Evolutionary conservation across 2,329 filamentous ascomycete genomes (phyloP), one percentile per base, ranked within the genome.

Genomic region (Corinectria fuckeliana): DNA sequence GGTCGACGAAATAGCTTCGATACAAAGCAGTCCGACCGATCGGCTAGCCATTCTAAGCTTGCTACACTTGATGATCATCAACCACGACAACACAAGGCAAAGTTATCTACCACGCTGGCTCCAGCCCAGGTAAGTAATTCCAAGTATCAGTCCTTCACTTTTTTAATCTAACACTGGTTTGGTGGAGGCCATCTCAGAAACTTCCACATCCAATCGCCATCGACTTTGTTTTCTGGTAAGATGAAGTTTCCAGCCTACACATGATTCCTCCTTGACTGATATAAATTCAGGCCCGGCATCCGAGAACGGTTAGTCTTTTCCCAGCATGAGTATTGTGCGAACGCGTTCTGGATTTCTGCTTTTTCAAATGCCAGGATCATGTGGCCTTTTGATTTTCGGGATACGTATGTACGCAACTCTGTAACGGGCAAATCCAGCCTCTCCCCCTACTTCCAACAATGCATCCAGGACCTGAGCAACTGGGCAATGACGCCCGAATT

Each of bases 141-240:
- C 14, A 16, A 5, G n/a, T n/a, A n/a, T n/a, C n/a, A n/a, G n/a
- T n/a, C n/a, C n/a, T n/a, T n/a, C n/a, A n/a, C n/a, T n/a, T n/a
- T n/a, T n/a, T n/a, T n/a, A n/a, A n/a, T n/a, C n/a, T n/a, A n/a
- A n/a, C n/a, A n/a, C n/a, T n/a, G n/a, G n/a, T n/a, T n/a, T n/a
- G n/a, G n/a, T n/a, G n/a, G 1, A 73, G 71, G 23, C 71, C 71
- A 5, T 71, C 70, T 7, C 69, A 72, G 45, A 50, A 50, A 2
- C 26, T 73, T 1, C 65, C 71, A 2, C 71, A 73, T 6, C 66
- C 71, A 0, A 69, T 65, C 16, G 71, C 63, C 3, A 71, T 73
- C 11, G 71, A 73, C 47, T 73, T 71, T 36, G 70, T 73, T 1
- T 68, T 71, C 21, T 73, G 71, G 70, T 71, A 62, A 21, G 63